A percentile compares a stretch with the other conserved stretches of the same genome.
Conservation (phyloP, 352 stramenopile genomes). For the Pythium periplocum region DNA sequence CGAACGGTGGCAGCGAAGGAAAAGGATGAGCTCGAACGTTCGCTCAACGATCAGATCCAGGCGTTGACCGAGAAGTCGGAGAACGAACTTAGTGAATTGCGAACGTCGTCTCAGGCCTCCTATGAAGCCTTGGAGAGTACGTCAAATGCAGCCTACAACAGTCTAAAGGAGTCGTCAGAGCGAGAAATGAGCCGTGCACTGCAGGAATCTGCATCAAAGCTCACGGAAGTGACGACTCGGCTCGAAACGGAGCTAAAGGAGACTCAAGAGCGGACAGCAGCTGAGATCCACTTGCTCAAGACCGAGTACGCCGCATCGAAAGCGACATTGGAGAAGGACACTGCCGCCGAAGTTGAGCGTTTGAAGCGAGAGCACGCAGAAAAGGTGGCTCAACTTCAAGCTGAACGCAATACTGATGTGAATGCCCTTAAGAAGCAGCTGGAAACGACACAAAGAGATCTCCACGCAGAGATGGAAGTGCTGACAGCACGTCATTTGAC, state of each 20-base stretch:
- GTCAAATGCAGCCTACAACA: constrained; percentile 20
- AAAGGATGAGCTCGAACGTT: constrained; percentile 1
- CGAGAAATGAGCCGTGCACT: constrained; percentile 19
- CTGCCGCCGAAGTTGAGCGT: constrained; percentile 10
- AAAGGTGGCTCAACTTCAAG: constrained; percentile 16
- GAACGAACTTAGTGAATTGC: constrained; percentile 1
- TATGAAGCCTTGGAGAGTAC: constrained; percentile 13
- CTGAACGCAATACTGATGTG: constrained; percentile 3
- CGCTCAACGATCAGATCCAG: constrained; percentile 1
- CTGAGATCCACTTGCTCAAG: not conserved
- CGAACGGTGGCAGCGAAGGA: constrained; percentile 4
- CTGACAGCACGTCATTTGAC: constrained; percentile 1
- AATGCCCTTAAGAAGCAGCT: constrained; percentile 1
- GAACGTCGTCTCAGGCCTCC: constrained; percentile 11
- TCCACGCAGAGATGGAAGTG: constrained; percentile 5
- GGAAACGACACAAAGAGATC: not conserved
- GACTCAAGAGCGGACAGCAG: constrained; percentile 1
- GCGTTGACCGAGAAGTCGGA: constrained; percentile 1
- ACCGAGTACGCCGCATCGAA: constrained; percentile 20
- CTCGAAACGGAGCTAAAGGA: constrained; percentile 9
- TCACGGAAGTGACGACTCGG: constrained; percentile 16
- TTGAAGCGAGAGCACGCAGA: constrained; percentile 18
- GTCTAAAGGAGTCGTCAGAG: constrained; percentile 17
- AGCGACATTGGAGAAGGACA: constrained; percentile 12
- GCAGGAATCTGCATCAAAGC: constrained; percentile 8